Evolutionary conservation across 495 filamentous ascomycete species (phyloP).

Genomic region (Bacidia rubella): DNA sequence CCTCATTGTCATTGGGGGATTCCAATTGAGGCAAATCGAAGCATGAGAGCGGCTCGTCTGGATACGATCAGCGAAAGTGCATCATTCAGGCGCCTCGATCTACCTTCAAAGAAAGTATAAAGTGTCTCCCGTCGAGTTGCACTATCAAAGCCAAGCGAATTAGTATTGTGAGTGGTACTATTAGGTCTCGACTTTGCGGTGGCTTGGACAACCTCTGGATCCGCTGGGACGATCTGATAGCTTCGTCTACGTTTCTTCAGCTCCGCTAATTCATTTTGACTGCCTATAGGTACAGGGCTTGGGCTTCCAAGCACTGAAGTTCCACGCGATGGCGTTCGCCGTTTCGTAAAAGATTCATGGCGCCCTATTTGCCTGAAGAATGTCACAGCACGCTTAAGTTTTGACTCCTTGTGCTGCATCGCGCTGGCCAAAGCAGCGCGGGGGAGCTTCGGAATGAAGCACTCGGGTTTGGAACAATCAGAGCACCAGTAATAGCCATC

Average conservation of each 20-base stretch:
- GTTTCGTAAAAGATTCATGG: neutral
- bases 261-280: neutral
- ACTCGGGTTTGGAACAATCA: neutral
- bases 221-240: neutral
- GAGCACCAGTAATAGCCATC: constrained; percentile 12
- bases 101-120: neutral
- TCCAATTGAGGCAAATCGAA: no score
- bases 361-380: constrained; percentile 12
- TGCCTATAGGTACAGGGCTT: neutral
- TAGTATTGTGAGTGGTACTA: neutral
- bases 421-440: neutral
- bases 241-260: neutral
- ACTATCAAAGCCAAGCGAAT: neutral
- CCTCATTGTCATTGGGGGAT: no score
- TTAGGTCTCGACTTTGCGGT: no score
- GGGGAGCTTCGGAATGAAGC: neutral
- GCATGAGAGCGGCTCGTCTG: no score
- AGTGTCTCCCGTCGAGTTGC: neutral
- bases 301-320: neutral
- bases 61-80: neutral
- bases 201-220: neutral
- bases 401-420: constrained; percentile 4
- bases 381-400: constrained; percentile 8
- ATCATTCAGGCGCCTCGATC: neutral
- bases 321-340: neutral